phyloP scores from a whole-genome alignment of 2,329 filamentous ascomycete genomes.

The Hymenoscyphus infarciens region DNA sequence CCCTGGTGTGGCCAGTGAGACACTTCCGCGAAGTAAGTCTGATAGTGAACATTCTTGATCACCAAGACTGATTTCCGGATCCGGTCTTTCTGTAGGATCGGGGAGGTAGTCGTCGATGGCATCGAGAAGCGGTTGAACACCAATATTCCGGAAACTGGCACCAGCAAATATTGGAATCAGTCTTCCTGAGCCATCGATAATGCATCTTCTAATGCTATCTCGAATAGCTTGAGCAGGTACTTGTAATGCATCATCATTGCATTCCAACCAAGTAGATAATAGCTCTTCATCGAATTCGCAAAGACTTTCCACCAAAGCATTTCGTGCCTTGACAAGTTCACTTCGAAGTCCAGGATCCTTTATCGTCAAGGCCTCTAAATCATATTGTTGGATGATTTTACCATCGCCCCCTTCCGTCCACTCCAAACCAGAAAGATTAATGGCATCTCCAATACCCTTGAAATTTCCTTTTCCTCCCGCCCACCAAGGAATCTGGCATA shows the following conservation, averaged over 20 bases:
- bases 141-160: constrained; percentile 90
- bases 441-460: constrained; percentile 78
- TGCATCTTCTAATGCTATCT: constrained; percentile 68
- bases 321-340: constrained; percentile 73
- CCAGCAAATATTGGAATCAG: constrained; percentile 86
- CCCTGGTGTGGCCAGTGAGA: constrained; percentile 39
- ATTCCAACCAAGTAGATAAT: constrained; percentile 78
- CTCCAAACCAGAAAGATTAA: constrained; percentile 69
- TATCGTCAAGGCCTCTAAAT: constrained; percentile 49
- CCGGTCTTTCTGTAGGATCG: constrained; percentile 73
- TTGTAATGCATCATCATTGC: constrained; percentile 66
- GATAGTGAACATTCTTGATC: constrained; percentile 51
- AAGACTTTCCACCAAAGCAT: constrained; percentile 75
- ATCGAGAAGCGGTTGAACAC: constrained; percentile 87
- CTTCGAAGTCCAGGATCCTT: constrained; percentile 49
- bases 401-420: constrained; percentile 69
- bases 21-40: constrained; percentile 44
- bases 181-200: constrained; percentile 64
- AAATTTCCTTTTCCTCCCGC: constrained; percentile 68
- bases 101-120: constrained; percentile 85
- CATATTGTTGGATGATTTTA: constrained; percentile 54
- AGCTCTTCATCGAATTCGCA: constrained; percentile 86
- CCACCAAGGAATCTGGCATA: constrained; percentile 97
- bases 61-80: constrained; percentile 71
- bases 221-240: constrained; percentile 66